Evolutionary conservation across 1,284 basidiomycete genomes (phyloP), one percentile per base, ranked within the genome.

Genomic region (Cutaneotrichosporon mucoides): DNA sequence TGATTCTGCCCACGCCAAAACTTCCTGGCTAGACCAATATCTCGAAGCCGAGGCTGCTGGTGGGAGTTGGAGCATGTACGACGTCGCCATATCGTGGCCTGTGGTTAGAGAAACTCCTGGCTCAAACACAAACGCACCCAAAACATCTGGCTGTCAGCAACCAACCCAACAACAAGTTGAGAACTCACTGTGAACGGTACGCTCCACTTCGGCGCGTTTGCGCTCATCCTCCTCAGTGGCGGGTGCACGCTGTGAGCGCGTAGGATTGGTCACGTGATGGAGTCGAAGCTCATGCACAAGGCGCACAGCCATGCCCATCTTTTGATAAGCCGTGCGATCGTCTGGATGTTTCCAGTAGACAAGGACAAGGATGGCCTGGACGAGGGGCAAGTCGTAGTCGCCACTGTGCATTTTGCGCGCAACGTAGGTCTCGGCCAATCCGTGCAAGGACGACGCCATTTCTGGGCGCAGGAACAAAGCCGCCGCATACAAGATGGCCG

Each of bases 251-350:
- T 35, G 6, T 33, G 34, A n/a, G 12, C 33, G 10, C 24, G 24
- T 24, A 24, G 46, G 53, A 3, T 55, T 40, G 7, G 47, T 12
- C 1, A 56, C 41, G 34, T 55, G 55, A 5, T 54, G 13, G 33
- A 56, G 41, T 12, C 53, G 56, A 2, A 71, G 59, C 59, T 73
- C 65, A 13, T 50, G 59, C 0, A 67, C 63, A 9, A 66, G 51
- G 0, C 71, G 54, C 4, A 67, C 61, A 1, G 68, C 68, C 33
- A 66, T 63, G 3, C 68, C 71, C 9, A 68, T 50, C 40, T 68
- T 68, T 6, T 61, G 53, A 49, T 64, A 70, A 1, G 58, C 54
- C 2, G 66, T 61, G 11, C 58, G 49, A 8, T 68, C 64, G 8
- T 53, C 55, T 0, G 60, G 59, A 7, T 57, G 38, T 12, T 61